Base-by-base conservation (phyloP, 176 grass and related monocot species). In the Hsuehochloa calcarea region DNA sequence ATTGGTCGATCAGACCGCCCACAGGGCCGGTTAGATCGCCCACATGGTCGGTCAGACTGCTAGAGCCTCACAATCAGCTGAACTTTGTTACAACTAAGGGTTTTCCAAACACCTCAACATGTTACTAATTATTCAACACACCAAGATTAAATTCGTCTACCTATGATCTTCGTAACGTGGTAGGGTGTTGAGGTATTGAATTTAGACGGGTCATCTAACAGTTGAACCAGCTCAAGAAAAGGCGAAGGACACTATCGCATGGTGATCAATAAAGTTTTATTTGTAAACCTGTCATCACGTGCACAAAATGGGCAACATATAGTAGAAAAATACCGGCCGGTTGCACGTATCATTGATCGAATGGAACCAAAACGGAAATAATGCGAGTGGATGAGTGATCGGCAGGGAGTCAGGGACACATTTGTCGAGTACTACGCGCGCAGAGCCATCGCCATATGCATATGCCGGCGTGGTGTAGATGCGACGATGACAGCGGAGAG, bases 291-390 rank as follows among this genome's bases (percentile, higher is more conserved):
- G 16, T 2, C 58, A 61, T 5, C 71, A 52, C 71, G 71, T 34
- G 71, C 46, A 34, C 4, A 51, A 51, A 34, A 52, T 27, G 15
- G 10, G 3, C 15, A 34, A 51, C 17, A 9, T 20, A 31, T 31
- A 47, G 70, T 49, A 10, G 49, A 45, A 4, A 49, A 47, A 8
- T 29, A 31, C 23, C 5, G 12, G 43, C 23, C 12, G 26, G 44
- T 15, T 9, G 4, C 10, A 2, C 8, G 52, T 40, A 87, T 87
- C 65, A 87, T 88, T 71, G 86, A 25, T 51, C 65, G 72, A 78
- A 77, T 77, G 39, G 39, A 68, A 88, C 72, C 71, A 88, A 80
- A 31, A 22, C 44, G 26, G 19, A 51, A 60, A 70, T 78, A 72
- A 78, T 83, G 35, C 51, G 38, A 15, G 25, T 11, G 29, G 61